Evolutionary conservation across 257 asterid genomes (phyloP).

Genomic region (Lavandula angustifolia): DNA sequence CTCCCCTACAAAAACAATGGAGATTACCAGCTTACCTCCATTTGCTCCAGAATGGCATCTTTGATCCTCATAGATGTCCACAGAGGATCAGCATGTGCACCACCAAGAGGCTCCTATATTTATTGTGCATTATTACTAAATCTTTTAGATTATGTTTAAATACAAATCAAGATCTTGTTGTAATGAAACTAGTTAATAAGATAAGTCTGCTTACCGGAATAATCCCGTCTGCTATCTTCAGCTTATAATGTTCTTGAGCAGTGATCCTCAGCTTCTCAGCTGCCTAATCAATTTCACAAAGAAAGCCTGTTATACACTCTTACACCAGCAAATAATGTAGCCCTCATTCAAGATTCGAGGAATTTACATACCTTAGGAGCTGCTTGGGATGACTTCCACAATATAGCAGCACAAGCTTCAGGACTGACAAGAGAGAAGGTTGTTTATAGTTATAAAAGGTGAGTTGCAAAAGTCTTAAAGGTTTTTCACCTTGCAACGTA

Average conservation of each 20-base stretch:
- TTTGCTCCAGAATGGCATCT: constrained; percentile 47
- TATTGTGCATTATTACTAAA: neutral
- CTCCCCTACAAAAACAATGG: neutral
- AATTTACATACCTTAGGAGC: constrained; percentile 52
- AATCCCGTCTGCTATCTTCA: constrained; percentile 52
- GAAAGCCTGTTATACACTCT: neutral
- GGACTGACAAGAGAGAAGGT: constrained; percentile 37
- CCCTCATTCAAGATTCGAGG: too few relatives aligned
- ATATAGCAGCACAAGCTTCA: constrained; percentile 63
- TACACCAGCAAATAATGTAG: neutral
- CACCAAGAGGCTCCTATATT: constrained; percentile 62
- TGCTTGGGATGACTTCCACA: constrained; percentile 55
- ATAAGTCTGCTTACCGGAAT: constrained; percentile 46
- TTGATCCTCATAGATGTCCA: constrained; percentile 59
- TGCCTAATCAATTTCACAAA: constrained; percentile 37
- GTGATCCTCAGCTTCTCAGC: constrained; percentile 61
- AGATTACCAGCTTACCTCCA: constrained; percentile 43
- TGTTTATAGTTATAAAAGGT: neutral
- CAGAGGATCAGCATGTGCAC: constrained; percentile 60
- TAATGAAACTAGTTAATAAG: neutral
- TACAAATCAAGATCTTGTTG: neutral
- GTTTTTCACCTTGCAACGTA: constrained; percentile 55
- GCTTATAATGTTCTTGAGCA: constrained; percentile 51
- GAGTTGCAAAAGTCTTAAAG: neutral
- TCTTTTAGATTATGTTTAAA: neutral